Percentiles rank a stretch among this genome's conserved stretches.
Evolutionary conservation across 2,329 filamentous ascomycete genomes (phyloP).

Genomic region (Xylariaceae sp.): DNA sequence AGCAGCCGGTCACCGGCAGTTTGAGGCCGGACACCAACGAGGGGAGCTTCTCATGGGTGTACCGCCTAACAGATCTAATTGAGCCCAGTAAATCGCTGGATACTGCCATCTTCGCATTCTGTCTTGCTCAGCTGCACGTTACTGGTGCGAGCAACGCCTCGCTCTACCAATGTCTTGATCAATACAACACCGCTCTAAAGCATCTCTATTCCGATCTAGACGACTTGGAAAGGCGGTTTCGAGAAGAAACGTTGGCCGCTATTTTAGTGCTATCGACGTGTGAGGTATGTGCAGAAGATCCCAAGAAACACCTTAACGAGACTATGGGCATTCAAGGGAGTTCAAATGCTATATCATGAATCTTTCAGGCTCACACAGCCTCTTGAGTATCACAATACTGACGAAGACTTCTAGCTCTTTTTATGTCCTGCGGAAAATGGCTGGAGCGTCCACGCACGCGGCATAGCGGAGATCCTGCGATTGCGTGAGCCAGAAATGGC

Average conservation of each 20-base stretch:
- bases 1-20: constrained; percentile 1
- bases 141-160: constrained; percentile 14
- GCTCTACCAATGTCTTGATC: constrained; percentile 25
- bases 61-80: constrained; percentile 17
- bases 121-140: constrained; percentile 21
- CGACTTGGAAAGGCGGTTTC: constrained; percentile 15
- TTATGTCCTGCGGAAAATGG: constrained; percentile 21
- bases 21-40: constrained; percentile 7
- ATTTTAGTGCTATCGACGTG: constrained; percentile 25
- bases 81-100: constrained; percentile 21
- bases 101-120: constrained; percentile 25
- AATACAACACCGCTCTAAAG: constrained; percentile 23
- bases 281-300: constrained; percentile 12
- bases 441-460: constrained; percentile 22
- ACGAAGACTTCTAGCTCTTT: constrained; percentile 19
- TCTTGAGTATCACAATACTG: background rate
- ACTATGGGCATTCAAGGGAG: background rate
- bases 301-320: background rate
- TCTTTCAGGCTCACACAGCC: background rate
- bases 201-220: constrained; percentile 21
- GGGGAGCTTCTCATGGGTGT: constrained; percentile 20
- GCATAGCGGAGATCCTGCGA: constrained; percentile 23
- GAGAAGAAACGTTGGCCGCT: constrained; percentile 25
- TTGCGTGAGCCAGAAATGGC: constrained; percentile 18
- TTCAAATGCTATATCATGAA: too few relatives aligned